These are phyloP conservation scores for Neoscytalidium dimidiatum DNA, from an alignment of 2,329 filamentous ascomycete species.

Conservation along the genomic window DNA sequence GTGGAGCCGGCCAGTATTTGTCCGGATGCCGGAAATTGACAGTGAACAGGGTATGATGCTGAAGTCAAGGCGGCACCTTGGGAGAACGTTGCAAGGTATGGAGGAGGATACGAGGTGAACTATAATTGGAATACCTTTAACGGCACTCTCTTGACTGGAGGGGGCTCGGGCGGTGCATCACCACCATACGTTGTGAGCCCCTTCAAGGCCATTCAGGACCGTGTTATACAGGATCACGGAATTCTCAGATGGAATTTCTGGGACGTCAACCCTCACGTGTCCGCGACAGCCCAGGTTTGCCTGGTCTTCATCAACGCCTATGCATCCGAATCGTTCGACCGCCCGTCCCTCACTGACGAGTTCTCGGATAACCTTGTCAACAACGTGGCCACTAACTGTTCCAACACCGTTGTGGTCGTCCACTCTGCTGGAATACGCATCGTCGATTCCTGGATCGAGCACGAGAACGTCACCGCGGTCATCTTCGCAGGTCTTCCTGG, in stretches of 20 bases:
- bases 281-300: conserved; percentile 46
- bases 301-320: conserved; percentile 63
- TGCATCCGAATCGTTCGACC: conserved; percentile 49
- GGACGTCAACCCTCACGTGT: conserved; percentile 32
- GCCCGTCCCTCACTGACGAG: conserved; percentile 45
- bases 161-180: conserved; percentile 44
- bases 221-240: conserved; percentile 27
- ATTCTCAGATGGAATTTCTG: conserved; percentile 40
- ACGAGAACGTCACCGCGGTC: conserved; percentile 34
- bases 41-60: conserved; percentile 45
- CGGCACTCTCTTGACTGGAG: conserved; percentile 39
- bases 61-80: conserved; percentile 36
- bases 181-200: conserved; percentile 42
- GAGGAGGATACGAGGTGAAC: conserved; percentile 42
- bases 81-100: conserved; percentile 40
- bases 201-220: conserved; percentile 43
- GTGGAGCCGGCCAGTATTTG: too few relatives aligned
- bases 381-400: conserved; percentile 47
- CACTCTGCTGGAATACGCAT: conserved; percentile 40
- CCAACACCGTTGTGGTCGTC: conserved; percentile 53
- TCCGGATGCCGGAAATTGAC: too few relatives aligned
- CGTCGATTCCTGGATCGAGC: conserved; percentile 33
- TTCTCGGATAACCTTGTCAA: conserved; percentile 44
- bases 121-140: conserved; percentile 47
- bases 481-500: conserved; percentile 34